These are phyloP conservation scores for Rhodotorula sp. DNA, from an alignment of 1,284 basidiomycete species.

Conservation along the genomic window DNA sequence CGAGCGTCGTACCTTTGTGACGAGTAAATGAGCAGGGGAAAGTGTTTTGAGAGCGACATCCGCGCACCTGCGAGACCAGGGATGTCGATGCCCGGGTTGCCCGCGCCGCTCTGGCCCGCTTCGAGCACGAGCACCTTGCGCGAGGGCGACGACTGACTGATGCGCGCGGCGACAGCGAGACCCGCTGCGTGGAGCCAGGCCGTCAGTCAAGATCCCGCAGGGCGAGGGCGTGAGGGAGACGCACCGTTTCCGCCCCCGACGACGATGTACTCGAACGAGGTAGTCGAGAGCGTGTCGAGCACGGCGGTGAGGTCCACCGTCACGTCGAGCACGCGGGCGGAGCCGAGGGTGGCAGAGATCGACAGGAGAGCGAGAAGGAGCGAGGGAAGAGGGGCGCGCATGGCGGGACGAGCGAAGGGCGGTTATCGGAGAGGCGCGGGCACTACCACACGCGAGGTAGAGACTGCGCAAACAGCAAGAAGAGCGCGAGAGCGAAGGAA, in stretches of 20 bases:
- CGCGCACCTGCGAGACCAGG: constrained; percentile 19
- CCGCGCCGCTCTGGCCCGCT: constrained; percentile 16
- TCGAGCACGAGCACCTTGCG: constrained; percentile 25
- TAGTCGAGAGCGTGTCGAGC: constrained; percentile 19
- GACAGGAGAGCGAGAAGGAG: not conserved
- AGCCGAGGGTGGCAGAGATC: not conserved
- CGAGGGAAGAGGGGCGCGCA: not conserved
- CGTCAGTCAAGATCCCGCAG: not conserved
- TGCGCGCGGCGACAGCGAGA: constrained; percentile 21
- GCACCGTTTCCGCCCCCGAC: constrained; percentile 19
- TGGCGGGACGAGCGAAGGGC: too few relatives aligned
- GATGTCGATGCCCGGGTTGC: constrained; percentile 27
- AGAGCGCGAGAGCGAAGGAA: too few relatives aligned
- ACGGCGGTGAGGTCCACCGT: not conserved
- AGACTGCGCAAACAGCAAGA: too few relatives aligned
- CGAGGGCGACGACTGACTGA: constrained; percentile 1
- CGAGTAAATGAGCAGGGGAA: not conserved
- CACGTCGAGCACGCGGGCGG: constrained; percentile 1
- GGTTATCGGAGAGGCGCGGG: too few relatives aligned
- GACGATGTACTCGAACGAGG: constrained; percentile 18
- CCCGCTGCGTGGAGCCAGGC: constrained; percentile 7
- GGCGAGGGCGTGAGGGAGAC: not conserved
- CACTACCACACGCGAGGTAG: too few relatives aligned
- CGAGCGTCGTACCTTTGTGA: constrained; percentile 4
- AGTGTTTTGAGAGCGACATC: not conserved